Evolutionary conservation across 768 basidiomycete species (phyloP), one percentile per base, ranked within the genome.

Genomic region (Termitomyces sp.): DNA sequence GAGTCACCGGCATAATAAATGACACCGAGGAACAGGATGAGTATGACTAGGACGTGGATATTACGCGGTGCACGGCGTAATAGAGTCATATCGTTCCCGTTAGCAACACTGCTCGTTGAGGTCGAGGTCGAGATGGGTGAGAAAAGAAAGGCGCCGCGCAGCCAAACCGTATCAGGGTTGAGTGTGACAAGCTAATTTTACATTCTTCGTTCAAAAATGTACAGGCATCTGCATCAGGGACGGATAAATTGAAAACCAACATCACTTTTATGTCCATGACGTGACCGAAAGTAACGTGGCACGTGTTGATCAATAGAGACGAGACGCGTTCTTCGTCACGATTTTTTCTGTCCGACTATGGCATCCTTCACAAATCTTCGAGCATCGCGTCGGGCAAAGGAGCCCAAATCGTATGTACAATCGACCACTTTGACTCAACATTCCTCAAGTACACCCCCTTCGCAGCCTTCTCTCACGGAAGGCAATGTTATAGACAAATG

Each of bases 371-470:
- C 59, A 32, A 64, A 66, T 36, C 58, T 76, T 27, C 68, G 67
- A 45, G 58, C 61, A 39, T 60, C 62, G 45, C 66, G 68, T 25
- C 64, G 68, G 29, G 40, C 53, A 11, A 66, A 66, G 50, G 56
- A 56, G 44, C 35, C 64, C n/a, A 72, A 69, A 71, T 73, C 70
- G 65, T 72, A 71, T 70, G 66, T 75, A 11, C 61, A 68, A 60
- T 57, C 64, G 50, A 51, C 50, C 44, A 44, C 40, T 54, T 51
- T 40, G 18, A 51, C 60, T 57, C 62, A 65, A 57, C 56, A 43
- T 60, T 58, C 61, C 48, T 46, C 63, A 33, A 52, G 38, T 33
- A 41, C 65, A 54, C 31, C 60, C 11, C 31, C 59, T 59, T 63
- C 58, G 64, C 61, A 62, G 60, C 56, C 60, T 64, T 61, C 57